Evolutionary conservation across 129 eudicot species (phyloP).

Genomic region (Escallonia herrerae): DNA sequence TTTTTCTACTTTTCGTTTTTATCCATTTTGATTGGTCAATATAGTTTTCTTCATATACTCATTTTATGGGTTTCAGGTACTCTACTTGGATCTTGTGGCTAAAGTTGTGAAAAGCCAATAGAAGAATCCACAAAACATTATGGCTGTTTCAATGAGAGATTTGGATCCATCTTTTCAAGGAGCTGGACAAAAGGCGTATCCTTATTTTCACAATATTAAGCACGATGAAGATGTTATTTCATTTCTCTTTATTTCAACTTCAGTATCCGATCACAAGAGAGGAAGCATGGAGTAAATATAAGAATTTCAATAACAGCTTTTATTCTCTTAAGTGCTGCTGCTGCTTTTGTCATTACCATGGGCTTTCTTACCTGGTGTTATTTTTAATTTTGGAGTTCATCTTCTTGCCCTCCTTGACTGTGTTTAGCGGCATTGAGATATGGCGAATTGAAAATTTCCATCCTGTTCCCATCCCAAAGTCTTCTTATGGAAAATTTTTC

Average conservation of each 20-base stretch:
- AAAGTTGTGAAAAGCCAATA: conserved; percentile 18
- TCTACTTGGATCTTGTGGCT: conserved; percentile 14
- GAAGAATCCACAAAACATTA: conserved; percentile 18
- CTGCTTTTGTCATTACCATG: background rate
- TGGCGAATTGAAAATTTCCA: conserved; percentile 92
- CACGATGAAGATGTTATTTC: conserved; percentile 1
- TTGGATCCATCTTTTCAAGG: conserved; percentile 95
- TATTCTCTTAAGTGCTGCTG: background rate
- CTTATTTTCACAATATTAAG: conserved; percentile 19
- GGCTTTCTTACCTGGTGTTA: background rate
- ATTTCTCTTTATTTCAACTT: background rate
- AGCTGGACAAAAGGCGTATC: conserved; percentile 98
- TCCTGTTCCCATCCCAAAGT: conserved; percentile 59
- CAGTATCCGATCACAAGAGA: background rate
- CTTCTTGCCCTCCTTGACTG: conserved; percentile 38
- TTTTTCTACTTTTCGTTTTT: background rate
- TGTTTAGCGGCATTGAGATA: conserved; percentile 73
- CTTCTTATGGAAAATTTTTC: conserved; percentile 80
- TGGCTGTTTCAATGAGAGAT: conserved; percentile 84
- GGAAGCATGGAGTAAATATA: no score
- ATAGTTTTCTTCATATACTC: conserved; percentile 5
- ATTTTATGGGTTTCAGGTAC: conserved; percentile 19
- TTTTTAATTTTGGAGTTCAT: conserved; percentile 8
- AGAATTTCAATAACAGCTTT: background rate
- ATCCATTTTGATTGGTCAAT: background rate